Base-by-base conservation (phyloP, 225 moss, liverwort and hornwort species). In the Thuidium tamariscinum region DNA sequence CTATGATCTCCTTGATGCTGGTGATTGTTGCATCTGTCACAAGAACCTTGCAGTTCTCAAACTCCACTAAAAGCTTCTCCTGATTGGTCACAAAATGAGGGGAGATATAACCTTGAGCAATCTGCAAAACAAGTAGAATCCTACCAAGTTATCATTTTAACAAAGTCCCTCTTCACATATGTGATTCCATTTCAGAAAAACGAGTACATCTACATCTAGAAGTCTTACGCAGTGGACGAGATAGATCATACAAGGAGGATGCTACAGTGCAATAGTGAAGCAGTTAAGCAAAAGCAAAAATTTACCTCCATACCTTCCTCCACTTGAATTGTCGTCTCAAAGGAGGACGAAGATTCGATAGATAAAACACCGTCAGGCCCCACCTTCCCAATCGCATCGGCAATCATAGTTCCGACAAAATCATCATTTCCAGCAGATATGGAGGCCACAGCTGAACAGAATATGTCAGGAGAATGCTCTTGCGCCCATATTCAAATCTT, bases 271-370 rank as follows among this genome's bases (percentile, higher is more conserved):
- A 60, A 68, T 29, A 49, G 61, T 63, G 21, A 39, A 83, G 48
- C 54, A 70, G 83, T 61, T 25, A 51, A 77, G 60, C 41, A 54
- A 46, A 27, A 57, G 75, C 27, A 81, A 44, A 51, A 59, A 9
- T 60, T 89, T 92, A 93, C 93, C 93, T 94, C 94, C 92, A 94
- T 94, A 78, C 91, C 94, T 89, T 94, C 94, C 91, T 94, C 94
- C 59, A 94, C 92, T 82, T 88, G 77, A 69, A 94, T 88, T 78
- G 91, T 91, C 48, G 94, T 94, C 89, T 94, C 94, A 75, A 86
- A 89, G 54, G 94, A 94, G 46, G 94, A 94, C 68, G 92, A 92
- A 18, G 91, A 92, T 80, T 94, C 94, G 52, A 94, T 90, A 30
- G 91, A 90, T 46, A 94, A 65, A 36, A 94, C 89, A 44, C 94